Percentiles rank a stretch among this genome's conserved stretches.
Conservation (phyloP, 73 alveolate species). For the Paramecium pentaurelia region DNA sequence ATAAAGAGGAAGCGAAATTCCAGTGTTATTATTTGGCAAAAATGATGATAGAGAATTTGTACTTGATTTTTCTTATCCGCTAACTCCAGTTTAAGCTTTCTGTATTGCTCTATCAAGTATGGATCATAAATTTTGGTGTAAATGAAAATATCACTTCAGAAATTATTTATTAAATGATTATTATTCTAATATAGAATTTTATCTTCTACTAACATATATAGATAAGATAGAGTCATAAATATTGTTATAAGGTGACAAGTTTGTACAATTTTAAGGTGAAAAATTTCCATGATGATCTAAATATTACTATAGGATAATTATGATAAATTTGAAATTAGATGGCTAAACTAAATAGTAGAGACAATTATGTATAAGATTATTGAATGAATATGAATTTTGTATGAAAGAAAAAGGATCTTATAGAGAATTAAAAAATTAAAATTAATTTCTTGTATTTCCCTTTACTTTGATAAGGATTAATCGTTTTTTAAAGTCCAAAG, state of each 20-base stretch:
- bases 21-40: background rate
- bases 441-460: background rate
- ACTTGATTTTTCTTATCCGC: background rate
- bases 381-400: background rate
- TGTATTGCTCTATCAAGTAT: background rate
- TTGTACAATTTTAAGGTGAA: background rate
- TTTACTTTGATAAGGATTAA: background rate
- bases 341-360: background rate
- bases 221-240: background rate
- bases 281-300: background rate
- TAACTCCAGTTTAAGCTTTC: background rate
- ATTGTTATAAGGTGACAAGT: background rate
- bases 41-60: background rate
- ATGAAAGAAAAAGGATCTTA: background rate
- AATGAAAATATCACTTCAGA: background rate
- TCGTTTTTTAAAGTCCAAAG: background rate
- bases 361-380: background rate
- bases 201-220: background rate
- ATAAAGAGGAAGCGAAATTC: background rate
- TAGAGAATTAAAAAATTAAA: background rate
- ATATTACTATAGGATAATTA: background rate
- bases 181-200: background rate
- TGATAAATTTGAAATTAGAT: background rate
- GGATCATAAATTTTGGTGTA: background rate
- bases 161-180: background rate